Conservation (phyloP, 148 eudicot species). For the Cornus controversa region DNA sequence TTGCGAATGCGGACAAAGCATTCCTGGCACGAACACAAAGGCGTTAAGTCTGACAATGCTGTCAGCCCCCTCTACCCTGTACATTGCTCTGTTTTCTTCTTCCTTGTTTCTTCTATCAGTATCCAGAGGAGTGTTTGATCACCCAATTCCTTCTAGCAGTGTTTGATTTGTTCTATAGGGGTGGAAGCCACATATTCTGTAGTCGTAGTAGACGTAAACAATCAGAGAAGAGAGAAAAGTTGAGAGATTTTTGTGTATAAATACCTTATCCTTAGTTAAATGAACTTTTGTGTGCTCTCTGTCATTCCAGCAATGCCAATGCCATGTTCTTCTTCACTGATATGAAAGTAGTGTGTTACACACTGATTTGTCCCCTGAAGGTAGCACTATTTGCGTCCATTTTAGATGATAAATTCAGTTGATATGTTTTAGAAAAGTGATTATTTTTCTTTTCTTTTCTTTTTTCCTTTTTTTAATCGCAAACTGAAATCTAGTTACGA, state of each 20-base stretch:
- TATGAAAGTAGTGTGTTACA: no score
- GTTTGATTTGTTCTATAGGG: constrained; percentile 1
- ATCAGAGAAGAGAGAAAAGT: background rate
- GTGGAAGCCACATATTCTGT: background rate
- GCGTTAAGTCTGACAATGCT: constrained; percentile 12
- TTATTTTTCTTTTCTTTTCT: no score
- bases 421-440: no score
- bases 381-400: no score
- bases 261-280: background rate
- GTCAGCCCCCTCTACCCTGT: constrained; percentile 19
- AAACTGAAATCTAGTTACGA: no score
- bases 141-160: background rate
- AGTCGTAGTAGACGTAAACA: background rate
- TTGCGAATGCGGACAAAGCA: constrained; percentile 65
- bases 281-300: background rate
- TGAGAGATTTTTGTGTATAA: background rate
- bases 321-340: no score
- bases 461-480: no score
- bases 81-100: constrained; percentile 19
- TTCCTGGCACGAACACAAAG: constrained; percentile 47
- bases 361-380: no score
- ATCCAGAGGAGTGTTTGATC: constrained; percentile 5
- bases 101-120: background rate
- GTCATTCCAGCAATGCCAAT: no score
- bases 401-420: no score